Percentiles rank a stretch among this genome's conserved stretches.
Evolutionary conservation across 148 eudicot species (phyloP).

Genomic region (Drosera capensis): DNA sequence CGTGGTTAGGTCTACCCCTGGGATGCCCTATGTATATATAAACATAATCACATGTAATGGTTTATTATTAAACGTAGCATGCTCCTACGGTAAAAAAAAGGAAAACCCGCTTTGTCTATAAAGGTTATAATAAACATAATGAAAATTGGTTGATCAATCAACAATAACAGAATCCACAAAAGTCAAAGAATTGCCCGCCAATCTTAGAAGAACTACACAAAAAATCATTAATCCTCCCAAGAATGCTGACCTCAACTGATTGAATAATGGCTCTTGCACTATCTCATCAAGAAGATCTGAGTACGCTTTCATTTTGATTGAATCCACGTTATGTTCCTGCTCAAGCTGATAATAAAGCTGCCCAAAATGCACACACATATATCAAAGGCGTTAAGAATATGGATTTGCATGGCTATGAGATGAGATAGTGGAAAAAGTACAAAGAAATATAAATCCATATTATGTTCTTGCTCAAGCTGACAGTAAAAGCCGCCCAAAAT

Average conservation of each 20-base stretch:
- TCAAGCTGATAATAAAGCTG: constrained; percentile 97
- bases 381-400: not conserved
- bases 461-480: constrained; percentile 83
- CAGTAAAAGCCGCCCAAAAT: constrained; percentile 14
- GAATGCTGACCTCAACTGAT: constrained; percentile 68
- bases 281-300: constrained; percentile 92
- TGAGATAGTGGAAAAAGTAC: too few species aligned
- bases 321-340: constrained; percentile 51
- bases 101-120: too few species aligned
- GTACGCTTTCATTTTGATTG: constrained; percentile 48
- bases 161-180: too few species aligned
- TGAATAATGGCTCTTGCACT: constrained; percentile 82
- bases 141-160: too few species aligned
- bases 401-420: not conserved
- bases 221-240: not conserved
- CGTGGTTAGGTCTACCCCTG: too few species aligned
- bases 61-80: too few species aligned
- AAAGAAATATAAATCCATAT: constrained; percentile 26
- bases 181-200: too few species aligned
- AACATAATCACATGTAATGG: too few species aligned
- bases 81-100: too few species aligned
- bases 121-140: too few species aligned
- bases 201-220: not conserved
- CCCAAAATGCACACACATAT: constrained; percentile 1
- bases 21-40: too few species aligned